Base-by-base conservation (phyloP, 192 early-diverging fungal species). In the Haplosporangium gracile region DNA sequence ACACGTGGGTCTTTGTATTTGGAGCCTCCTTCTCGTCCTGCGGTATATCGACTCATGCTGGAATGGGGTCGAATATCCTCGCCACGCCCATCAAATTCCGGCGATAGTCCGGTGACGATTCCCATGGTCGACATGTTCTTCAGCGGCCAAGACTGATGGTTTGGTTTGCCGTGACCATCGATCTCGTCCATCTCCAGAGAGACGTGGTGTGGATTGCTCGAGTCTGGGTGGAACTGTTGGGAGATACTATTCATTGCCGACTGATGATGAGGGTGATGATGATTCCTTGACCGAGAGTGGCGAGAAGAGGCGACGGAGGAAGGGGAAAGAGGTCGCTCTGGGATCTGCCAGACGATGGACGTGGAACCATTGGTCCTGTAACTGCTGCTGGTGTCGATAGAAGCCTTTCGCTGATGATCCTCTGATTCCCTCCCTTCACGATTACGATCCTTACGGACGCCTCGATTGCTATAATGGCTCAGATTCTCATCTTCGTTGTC, bases 41-140 rank as follows among this genome's bases (percentile, higher is more conserved):
- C 13, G 45, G 26, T 26, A 36, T 81, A 76, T 11, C 68, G 75
- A 60, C 79, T 80, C 70, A 76, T 71, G 71, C 84, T 80, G n/a
- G 84, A 78, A 22, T 74, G 75, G 4, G 84, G 70, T 16, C 84
- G 79, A 15, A 32, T 26, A 5, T 42, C 49, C 11, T 65, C 60
- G 10, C 60, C 60, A 34, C 51, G 74, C 2, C 36, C 77, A 49
- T 74, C 68, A 2, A 83, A 51, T 63, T 77, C 82, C 0, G 82
- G 82, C 6, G 53, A 60, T 20, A 83, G 68, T 15, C 82, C 82
- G 16, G 76, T 83, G 24, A 83, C 77, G 26, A 83, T 79, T 11
- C 82, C 82, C 0, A 53, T 83, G 3, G 72, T 78, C 8, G 82
- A 83, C 72, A 26, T 65, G 49, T 80, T 78, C 2, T 78, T 77